Evolutionary conservation across 768 basidiomycete genomes (phyloP).

Genomic region (Russula olivacea): DNA sequence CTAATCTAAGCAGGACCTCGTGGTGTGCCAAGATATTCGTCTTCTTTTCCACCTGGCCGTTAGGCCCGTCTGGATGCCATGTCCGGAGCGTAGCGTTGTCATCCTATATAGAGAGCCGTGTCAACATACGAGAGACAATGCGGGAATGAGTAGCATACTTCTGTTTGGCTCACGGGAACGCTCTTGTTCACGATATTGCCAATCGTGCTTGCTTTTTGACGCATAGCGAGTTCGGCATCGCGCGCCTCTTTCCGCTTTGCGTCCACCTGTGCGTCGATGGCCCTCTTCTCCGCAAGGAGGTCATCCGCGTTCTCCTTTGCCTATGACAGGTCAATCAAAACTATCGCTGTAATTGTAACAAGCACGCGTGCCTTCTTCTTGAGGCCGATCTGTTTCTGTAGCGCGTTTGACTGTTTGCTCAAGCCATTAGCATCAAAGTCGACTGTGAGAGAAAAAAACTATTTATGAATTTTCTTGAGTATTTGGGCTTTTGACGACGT

Average conservation of each 20-base stretch:
- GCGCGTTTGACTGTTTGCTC: slow-evolving; percentile 76
- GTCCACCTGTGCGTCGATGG: slow-evolving; percentile 76
- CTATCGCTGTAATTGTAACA: background rate
- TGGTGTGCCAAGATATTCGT: slow-evolving; percentile 91
- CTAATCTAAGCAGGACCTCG: slow-evolving; percentile 87
- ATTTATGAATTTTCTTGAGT: background rate
- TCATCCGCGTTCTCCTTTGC: slow-evolving; percentile 90
- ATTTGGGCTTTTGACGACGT: slow-evolving; percentile 32
- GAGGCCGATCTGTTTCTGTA: slow-evolving; percentile 90
- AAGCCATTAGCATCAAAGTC: slow-evolving; percentile 77
- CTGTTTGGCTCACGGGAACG: slow-evolving; percentile 80
- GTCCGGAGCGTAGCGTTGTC: slow-evolving; percentile 78
- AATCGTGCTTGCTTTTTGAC: slow-evolving; percentile 69
- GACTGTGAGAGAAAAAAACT: slow-evolving; percentile 45
- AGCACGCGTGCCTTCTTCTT: slow-evolving; percentile 77
- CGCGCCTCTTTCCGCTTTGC: slow-evolving; percentile 69
- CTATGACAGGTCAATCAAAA: slow-evolving; percentile 36
- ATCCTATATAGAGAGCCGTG: slow-evolving; percentile 49
- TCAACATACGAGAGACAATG: background rate
- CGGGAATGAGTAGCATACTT: slow-evolving; percentile 47
- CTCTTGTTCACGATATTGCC: slow-evolving; percentile 90
- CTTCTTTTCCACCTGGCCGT: slow-evolving; percentile 64
- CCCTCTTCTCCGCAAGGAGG: slow-evolving; percentile 75
- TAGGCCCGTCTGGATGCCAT: slow-evolving; percentile 80
- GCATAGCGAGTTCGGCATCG: slow-evolving; percentile 73